A percentile compares a stretch with the other conserved stretches of the same genome.
These are phyloP conservation scores for Albugo laibachii DNA, from an alignment of 352 stramenopile genomes.

Conservation along the genomic window DNA sequence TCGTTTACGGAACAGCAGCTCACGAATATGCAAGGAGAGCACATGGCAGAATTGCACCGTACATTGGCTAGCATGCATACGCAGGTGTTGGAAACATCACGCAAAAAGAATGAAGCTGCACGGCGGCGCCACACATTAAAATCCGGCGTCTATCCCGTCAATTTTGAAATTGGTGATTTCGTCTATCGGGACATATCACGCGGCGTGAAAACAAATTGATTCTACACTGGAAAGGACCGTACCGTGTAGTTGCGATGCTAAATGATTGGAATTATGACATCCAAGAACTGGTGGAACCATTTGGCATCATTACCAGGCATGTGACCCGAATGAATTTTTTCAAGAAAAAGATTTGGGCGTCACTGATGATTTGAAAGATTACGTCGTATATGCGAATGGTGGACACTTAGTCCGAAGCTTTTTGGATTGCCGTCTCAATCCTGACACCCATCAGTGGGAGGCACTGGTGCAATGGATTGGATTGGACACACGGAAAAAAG, in stretches of 20 bases:
- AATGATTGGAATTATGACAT: constrained; percentile 4
- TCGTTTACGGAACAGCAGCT: background rate
- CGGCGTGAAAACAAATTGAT: constrained; percentile 3
- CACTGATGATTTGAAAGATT: constrained; percentile 2
- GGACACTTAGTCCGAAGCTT: constrained; percentile 6
- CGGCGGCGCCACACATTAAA: background rate
- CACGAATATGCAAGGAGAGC: background rate
- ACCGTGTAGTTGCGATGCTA: constrained; percentile 1
- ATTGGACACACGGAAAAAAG: constrained; percentile 9
- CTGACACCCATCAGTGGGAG: constrained; percentile 5
- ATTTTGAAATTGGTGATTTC: constrained; percentile 3
- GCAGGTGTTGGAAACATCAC: background rate
- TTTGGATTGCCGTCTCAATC: constrained; percentile 1
- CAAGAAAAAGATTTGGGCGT: constrained; percentile 3
- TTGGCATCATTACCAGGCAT: constrained; percentile 1
- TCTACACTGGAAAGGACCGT: constrained; percentile 1
- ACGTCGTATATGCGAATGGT: constrained; percentile 4
- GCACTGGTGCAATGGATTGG: constrained; percentile 10
- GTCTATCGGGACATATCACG: constrained; percentile 2
- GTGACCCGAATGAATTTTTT: background rate
- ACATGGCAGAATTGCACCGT: background rate
- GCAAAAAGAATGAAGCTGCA: background rate
- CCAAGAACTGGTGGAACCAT: constrained; percentile 3
- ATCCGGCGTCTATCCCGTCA: background rate
- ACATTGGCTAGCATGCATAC: constrained; percentile 3